These are phyloP conservation scores for Delonix regia DNA, from an alignment of 306 rosid species.

Conservation along the genomic window DNA sequence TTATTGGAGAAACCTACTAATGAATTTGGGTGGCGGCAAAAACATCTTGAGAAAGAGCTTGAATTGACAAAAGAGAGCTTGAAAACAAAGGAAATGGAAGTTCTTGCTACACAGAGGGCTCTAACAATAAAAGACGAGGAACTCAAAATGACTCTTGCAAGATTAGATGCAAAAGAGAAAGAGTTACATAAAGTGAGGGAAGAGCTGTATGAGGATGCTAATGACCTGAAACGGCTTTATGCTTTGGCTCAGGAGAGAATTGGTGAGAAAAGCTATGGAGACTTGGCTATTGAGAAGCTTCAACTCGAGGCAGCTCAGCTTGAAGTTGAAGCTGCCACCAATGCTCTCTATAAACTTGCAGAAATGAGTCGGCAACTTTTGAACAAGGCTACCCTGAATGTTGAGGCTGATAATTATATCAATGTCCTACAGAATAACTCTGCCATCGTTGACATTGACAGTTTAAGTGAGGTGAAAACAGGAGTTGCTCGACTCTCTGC, in stretches of 20 bases:
- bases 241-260: slow-evolving; percentile 66
- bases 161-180: slow-evolving; percentile 64
- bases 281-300: slow-evolving; percentile 78
- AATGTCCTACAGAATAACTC: slow-evolving; percentile 23
- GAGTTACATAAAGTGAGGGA: slow-evolving; percentile 60
- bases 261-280: slow-evolving; percentile 57
- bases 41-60: slow-evolving; percentile 67
- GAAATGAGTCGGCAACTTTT: slow-evolving; percentile 70
- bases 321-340: slow-evolving; percentile 83
- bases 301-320: slow-evolving; percentile 81
- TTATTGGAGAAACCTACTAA: slow-evolving; percentile 51
- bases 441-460: slow-evolving; percentile 28
- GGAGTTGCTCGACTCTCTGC: slow-evolving; percentile 70
- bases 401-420: slow-evolving; percentile 48
- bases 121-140: slow-evolving; percentile 80
- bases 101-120: slow-evolving; percentile 67
- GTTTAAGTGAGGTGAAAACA: slow-evolving; percentile 50
- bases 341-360: slow-evolving; percentile 69
- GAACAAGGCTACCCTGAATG: slow-evolving; percentile 48
- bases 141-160: slow-evolving; percentile 63
- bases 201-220: slow-evolving; percentile 54
- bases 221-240: slow-evolving; percentile 57
- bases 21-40: slow-evolving; percentile 55
- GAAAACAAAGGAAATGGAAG: slow-evolving; percentile 74
- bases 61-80: slow-evolving; percentile 65